These are phyloP conservation scores for Herpetospermum pedunculosum DNA, from an alignment of 306 rosid species.

Conservation along the genomic window DNA sequence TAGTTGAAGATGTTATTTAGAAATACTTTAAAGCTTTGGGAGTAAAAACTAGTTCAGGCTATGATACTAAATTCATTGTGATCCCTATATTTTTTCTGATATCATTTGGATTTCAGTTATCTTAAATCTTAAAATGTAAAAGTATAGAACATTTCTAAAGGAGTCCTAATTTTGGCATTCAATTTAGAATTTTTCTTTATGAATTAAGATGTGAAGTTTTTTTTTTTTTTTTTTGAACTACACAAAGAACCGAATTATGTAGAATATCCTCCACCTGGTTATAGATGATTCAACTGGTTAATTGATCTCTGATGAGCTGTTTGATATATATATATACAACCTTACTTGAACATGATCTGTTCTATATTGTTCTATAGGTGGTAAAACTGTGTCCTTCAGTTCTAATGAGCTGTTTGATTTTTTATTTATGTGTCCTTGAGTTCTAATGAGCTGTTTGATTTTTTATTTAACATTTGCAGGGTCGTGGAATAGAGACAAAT, in stretches of 20 bases:
- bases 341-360: too few relatives aligned
- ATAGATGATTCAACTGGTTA: neutral
- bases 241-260: neutral
- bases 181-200: too few relatives aligned
- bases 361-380: too few relatives aligned
- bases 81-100: too few relatives aligned
- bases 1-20: neutral
- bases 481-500: constrained; percentile 93
- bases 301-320: neutral
- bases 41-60: neutral
- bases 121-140: neutral
- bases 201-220: too few relatives aligned
- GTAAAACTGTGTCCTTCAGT: too few relatives aligned
- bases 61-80: neutral
- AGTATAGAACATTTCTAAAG: neutral
- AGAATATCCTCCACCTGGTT: neutral
- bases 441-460: neutral
- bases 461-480: constrained; percentile 35
- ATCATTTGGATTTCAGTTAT: neutral
- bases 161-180: neutral
- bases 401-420: too few relatives aligned
- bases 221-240: neutral
- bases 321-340: too few relatives aligned
- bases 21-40: neutral
- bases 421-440: too few relatives aligned